Percentiles rank a stretch among this genome's conserved stretches.
Evolutionary conservation across 2,329 filamentous ascomycete genomes (phyloP).

Genomic region (Talaromyces islandicus): DNA sequence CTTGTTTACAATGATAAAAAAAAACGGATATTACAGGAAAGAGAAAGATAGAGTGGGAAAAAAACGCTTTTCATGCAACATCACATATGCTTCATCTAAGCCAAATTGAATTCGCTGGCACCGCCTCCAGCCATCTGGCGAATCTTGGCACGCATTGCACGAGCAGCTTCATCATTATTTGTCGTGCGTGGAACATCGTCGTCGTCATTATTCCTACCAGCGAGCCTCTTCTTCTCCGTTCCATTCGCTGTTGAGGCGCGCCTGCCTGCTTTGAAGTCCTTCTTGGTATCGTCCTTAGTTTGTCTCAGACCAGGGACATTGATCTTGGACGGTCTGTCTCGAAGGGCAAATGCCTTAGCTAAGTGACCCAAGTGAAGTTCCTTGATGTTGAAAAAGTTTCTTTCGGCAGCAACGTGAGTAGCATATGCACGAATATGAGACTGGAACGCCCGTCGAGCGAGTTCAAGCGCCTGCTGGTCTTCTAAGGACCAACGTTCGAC

Average conservation of each 20-base stretch:
- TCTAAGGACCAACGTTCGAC: constrained; percentile 61
- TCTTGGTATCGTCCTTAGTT: constrained; percentile 41
- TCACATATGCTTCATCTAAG: constrained; percentile 24
- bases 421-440: constrained; percentile 92
- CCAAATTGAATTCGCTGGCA: constrained; percentile 55
- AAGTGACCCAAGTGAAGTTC: constrained; percentile 86
- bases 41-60: constrained; percentile 3
- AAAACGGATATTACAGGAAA: constrained; percentile 6
- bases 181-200: constrained; percentile 23
- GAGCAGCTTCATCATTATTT: constrained; percentile 42
- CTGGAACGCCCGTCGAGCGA: constrained; percentile 79
- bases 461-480: constrained; percentile 65
- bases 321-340: constrained; percentile 83
- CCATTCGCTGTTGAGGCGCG: constrained; percentile 16
- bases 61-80: constrained; percentile 17
- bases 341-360: constrained; percentile 85
- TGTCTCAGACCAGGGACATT: constrained; percentile 46
- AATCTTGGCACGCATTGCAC: constrained; percentile 50
- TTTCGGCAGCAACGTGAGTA: constrained; percentile 81
- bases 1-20: constrained; percentile 13
- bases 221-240: constrained; percentile 12
- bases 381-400: constrained; percentile 84
- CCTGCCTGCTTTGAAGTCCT: constrained; percentile 41
- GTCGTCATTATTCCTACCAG: constrained; percentile 16
- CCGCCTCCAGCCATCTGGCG: constrained; percentile 43